These are phyloP conservation scores for Pichia sp. DNA, from an alignment of 1,139 yeast species.

Conservation along the genomic window DNA sequence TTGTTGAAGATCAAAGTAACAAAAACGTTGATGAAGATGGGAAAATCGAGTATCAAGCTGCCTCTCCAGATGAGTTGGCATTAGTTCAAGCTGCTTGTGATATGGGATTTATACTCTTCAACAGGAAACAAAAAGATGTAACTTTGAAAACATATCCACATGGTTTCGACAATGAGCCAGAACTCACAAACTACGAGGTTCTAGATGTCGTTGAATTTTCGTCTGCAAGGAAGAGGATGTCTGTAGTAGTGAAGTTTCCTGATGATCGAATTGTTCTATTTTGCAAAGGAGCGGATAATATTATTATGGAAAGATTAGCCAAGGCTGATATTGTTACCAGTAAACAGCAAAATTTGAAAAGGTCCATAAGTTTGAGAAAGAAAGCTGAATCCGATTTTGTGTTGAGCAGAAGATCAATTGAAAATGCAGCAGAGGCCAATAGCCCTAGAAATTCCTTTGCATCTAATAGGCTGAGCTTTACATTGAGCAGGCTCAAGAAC, in stretches of 20 bases:
- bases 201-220: slow-evolving; percentile 82
- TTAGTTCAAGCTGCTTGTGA: slow-evolving; percentile 92
- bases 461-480: slow-evolving; percentile 8
- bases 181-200: slow-evolving; percentile 64
- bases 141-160: slow-evolving; percentile 75
- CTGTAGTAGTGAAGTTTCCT: slow-evolving; percentile 75
- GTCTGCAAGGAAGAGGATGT: slow-evolving; percentile 90
- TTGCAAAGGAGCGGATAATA: slow-evolving; percentile 94
- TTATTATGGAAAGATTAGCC: slow-evolving; percentile 72
- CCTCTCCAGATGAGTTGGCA: slow-evolving; percentile 96
- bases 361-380: slow-evolving; percentile 59
- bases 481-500: slow-evolving; percentile 7
- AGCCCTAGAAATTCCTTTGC: slow-evolving; percentile 15
- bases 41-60: slow-evolving; percentile 73
- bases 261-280: slow-evolving; percentile 72
- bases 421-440: slow-evolving; percentile 6
- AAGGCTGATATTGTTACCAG: slow-evolving; percentile 53
- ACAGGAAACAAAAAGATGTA: slow-evolving; percentile 55
- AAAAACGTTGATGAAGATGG: slow-evolving; percentile 39
- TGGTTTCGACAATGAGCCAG: slow-evolving; percentile 66
- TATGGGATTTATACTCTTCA: slow-evolving; percentile 77
- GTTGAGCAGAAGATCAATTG: slow-evolving; percentile 40
- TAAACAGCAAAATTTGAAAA: slow-evolving; percentile 62
- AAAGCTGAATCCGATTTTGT: slow-evolving; percentile 79
- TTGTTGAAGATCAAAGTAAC: slow-evolving; percentile 37